These are phyloP conservation scores for Hippophae gyantsensis DNA, from an alignment of 306 rosid genomes.

Conservation along the genomic window DNA sequence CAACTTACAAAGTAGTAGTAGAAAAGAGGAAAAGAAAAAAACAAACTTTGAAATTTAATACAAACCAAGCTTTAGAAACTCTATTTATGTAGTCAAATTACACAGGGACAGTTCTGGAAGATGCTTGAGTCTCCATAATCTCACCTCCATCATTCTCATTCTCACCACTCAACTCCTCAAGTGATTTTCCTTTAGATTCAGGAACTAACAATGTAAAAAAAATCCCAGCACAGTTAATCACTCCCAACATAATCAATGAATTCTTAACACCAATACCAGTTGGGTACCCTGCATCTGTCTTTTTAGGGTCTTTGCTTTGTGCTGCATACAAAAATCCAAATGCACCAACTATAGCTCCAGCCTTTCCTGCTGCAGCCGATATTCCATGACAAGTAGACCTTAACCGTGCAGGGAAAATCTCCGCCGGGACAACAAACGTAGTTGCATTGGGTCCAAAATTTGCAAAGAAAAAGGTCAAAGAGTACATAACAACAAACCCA, in stretches of 20 bases:
- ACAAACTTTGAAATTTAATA: neutral
- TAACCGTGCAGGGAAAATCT: constrained; percentile 81
- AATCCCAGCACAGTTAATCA: constrained; percentile 54
- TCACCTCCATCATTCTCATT: constrained; percentile 27
- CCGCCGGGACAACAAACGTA: constrained; percentile 79
- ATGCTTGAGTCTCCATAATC: neutral
- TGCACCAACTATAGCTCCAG: constrained; percentile 87
- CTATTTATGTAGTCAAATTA: neutral
- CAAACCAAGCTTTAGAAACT: neutral
- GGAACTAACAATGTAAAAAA: constrained; percentile 64
- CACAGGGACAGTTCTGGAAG: constrained; percentile 39
- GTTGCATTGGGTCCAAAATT: constrained; percentile 92
- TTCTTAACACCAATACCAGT: constrained; percentile 71
- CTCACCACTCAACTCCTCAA: constrained; percentile 84
- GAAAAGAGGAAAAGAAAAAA: neutral
- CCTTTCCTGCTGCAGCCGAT: constrained; percentile 84
- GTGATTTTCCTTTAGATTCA: constrained; percentile 74
- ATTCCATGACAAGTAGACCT: constrained; percentile 92
- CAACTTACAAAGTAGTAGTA: no score
- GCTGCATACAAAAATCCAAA: constrained; percentile 84
- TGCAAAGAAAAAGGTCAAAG: constrained; percentile 74
- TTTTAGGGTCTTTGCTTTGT: constrained; percentile 23
- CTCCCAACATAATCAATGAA: constrained; percentile 60
- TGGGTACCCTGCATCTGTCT: constrained; percentile 58
- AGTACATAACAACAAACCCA: constrained; percentile 65